These are phyloP conservation scores for Penicillium alfredii DNA, from an alignment of 495 filamentous ascomycete genomes.

Conservation along the genomic window DNA sequence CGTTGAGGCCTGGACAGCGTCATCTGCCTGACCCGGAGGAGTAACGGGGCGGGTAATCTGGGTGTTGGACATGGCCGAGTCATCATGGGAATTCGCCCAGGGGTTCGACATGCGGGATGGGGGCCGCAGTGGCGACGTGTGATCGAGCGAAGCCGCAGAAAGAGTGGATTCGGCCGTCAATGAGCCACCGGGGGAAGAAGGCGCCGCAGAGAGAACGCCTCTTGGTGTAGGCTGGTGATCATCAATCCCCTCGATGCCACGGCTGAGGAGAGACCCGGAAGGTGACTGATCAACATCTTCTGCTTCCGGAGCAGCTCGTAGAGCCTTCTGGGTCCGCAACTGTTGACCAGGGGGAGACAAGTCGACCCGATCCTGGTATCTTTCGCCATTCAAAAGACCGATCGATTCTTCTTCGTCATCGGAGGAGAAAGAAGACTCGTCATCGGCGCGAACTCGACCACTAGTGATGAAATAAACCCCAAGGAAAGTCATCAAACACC, in stretches of 20 bases:
- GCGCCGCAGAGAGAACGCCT: conserved; percentile 29
- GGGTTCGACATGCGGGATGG: conserved; percentile 38
- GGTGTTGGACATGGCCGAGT: conserved; percentile 17
- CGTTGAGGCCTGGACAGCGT: conserved; percentile 23
- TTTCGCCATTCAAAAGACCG: conserved; percentile 39
- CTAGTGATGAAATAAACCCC: conserved; percentile 93
- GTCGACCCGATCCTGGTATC: conserved; percentile 36
- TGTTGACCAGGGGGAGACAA: conserved; percentile 24
- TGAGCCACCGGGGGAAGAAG: conserved; percentile 32
- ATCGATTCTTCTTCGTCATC: conserved; percentile 47
- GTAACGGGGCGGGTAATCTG: conserved; percentile 26
- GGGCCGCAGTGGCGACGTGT: conserved; percentile 27
- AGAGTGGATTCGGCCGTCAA: conserved; percentile 27
- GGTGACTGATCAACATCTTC: conserved; percentile 24
- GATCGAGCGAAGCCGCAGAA: conserved; percentile 25
- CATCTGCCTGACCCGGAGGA: conserved; percentile 18
- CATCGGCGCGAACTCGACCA: conserved; percentile 39
- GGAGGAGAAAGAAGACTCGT: conserved; percentile 41
- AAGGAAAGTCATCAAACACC: conserved; percentile 84
- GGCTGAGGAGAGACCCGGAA: conserved; percentile 30
- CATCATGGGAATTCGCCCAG: conserved; percentile 30
- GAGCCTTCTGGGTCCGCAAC: conserved; percentile 14
- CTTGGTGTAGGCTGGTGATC: conserved; percentile 31
- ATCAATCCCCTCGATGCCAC: conserved; percentile 29
- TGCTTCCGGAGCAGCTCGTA: conserved; percentile 11